Base-by-base conservation (phyloP, 352 stramenopile species). In the Phytopythium cucurbitacearum region DNA sequence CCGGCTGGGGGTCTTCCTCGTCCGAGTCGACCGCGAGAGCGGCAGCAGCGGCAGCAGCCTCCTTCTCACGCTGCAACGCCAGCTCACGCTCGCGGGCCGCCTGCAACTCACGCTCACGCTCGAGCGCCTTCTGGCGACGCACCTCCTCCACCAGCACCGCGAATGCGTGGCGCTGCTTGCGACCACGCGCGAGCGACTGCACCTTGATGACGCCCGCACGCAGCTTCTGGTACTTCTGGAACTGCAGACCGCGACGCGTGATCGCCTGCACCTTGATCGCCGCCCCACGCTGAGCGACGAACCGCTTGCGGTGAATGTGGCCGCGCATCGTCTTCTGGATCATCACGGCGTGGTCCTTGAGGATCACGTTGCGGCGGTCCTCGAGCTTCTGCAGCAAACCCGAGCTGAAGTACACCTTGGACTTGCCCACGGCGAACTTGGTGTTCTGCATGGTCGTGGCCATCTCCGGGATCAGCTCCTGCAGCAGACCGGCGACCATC, bases 331-430 rank as follows among this genome's bases (percentile, higher is more conserved):
- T 86, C 64, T 88, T 88, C 56, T 92, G 81, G 46, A 92, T 79
- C 16, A 82, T 54, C 44, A 89, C 75, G n/a, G 81, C 81, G 48
- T 90, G 71, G 39, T 85, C 65, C 54, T 85, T 87, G 3, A 92
- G 59, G 42, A 92, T 85, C 41, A 73, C 63, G 56, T 89, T 89
- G 15, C 81, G 79, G 13, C 77, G 76, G 56, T 92, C 85, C 66
- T 98, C 94, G 11, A 98, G 75, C 59, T 81, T 71, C 72, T 98
- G 91, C 39, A 98, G 62, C 51, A 96, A 62, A 51, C 92, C 92
- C 5, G 90, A 89, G 53, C 85, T 92, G 54, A 93, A 91, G 76
- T 90, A 93, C 3, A 93, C 83, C 61, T 91, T 93, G 34, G 70
- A 72, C 57, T 76, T 84, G 54, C 83, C 83, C 21, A 93, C 80